These are phyloP conservation scores for Sporisorium scitamineum DNA, from an alignment of 1,284 basidiomycete species.

Conservation along the genomic window DNA sequence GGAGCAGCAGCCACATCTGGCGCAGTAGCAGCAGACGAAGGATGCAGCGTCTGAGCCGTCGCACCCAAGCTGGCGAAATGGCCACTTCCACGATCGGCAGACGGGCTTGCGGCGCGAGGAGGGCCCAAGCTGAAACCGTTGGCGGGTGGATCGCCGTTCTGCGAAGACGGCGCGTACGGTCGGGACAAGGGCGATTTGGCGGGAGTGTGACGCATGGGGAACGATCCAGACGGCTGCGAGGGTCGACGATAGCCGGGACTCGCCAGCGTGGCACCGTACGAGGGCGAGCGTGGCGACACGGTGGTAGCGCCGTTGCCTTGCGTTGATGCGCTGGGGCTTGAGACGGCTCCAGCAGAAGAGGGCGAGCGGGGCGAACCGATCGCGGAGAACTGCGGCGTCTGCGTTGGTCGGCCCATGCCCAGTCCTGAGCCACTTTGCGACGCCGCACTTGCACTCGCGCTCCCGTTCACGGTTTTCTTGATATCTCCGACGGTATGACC, in stretches of 20 bases:
- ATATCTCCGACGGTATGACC: conserved; percentile 7
- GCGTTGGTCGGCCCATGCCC: conserved; percentile 34
- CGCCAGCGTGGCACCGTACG: conserved; percentile 29
- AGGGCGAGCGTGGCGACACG: conserved; percentile 39
- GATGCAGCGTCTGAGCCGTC: conserved; percentile 31
- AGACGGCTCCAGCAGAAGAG: conserved; percentile 14
- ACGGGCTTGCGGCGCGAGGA: conserved; percentile 40
- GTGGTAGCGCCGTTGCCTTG: conserved; percentile 7
- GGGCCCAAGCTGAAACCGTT: conserved; percentile 45
- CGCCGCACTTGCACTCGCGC: not conserved
- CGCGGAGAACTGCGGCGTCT: conserved; percentile 18
- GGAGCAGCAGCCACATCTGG: conserved; percentile 4
- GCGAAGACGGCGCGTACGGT: conserved; percentile 26
- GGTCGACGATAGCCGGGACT: conserved; percentile 41
- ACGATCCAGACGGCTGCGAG: conserved; percentile 48
- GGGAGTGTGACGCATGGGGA: conserved; percentile 52
- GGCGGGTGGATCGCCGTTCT: conserved; percentile 23
- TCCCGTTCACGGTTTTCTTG: conserved; percentile 8
- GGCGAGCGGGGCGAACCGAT: conserved; percentile 38
- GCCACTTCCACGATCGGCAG: conserved; percentile 15
- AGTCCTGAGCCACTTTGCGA: conserved; percentile 14
- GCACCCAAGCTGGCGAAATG: conserved; percentile 26
- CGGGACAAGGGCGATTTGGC: conserved; percentile 49
- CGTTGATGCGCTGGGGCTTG: conserved; percentile 1
- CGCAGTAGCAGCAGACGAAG: conserved; percentile 19